Percentiles rank a stretch among this genome's conserved stretches.
Evolutionary conservation across 2,329 filamentous ascomycete genomes (phyloP).

Genomic region (Aspergillus sp.): DNA sequence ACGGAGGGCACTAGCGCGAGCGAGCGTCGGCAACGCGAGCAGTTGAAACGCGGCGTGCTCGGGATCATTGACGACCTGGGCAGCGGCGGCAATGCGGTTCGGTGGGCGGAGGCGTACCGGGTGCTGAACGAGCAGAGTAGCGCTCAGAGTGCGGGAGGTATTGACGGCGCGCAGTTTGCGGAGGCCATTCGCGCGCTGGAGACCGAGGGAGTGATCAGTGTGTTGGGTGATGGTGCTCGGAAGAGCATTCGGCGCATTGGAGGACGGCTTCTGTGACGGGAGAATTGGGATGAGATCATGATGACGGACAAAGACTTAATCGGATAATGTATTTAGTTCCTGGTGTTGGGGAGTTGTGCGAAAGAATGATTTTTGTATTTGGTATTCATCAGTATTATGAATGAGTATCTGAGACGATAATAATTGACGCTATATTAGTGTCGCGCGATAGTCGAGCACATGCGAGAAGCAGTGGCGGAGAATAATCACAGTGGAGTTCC

Average conservation of each 20-base stretch:
- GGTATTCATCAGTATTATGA: neutral
- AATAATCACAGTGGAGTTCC: too few relatives aligned
- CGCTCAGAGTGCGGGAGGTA: conserved; percentile 29
- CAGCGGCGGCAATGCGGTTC: conserved; percentile 61
- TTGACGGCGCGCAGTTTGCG: conserved; percentile 78
- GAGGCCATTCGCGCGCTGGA: conserved; percentile 79
- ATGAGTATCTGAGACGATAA: neutral
- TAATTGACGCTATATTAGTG: neutral
- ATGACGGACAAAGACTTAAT: conserved; percentile 21
- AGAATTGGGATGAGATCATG: conserved; percentile 21
- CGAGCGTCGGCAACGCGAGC: conserved; percentile 78
- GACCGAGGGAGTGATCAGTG: conserved; percentile 76
- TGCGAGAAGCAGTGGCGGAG: too few relatives aligned
- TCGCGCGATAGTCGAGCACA: too few relatives aligned
- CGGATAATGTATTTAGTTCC: neutral
- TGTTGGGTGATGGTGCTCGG: conserved; percentile 80
- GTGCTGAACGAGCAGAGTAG: conserved; percentile 69
- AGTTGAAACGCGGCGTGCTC: conserved; percentile 78
- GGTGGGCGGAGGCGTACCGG: conserved; percentile 75
- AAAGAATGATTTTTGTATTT: neutral
- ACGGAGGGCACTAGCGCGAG: conserved; percentile 89
- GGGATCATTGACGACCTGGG: conserved; percentile 77
- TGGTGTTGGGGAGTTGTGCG: neutral
- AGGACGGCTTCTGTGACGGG: conserved; percentile 30
- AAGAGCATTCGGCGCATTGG: conserved; percentile 76